These are phyloP conservation scores for Panicum virgatum DNA, from an alignment of 202 grass and related monocot species.

Conservation along the genomic window DNA sequence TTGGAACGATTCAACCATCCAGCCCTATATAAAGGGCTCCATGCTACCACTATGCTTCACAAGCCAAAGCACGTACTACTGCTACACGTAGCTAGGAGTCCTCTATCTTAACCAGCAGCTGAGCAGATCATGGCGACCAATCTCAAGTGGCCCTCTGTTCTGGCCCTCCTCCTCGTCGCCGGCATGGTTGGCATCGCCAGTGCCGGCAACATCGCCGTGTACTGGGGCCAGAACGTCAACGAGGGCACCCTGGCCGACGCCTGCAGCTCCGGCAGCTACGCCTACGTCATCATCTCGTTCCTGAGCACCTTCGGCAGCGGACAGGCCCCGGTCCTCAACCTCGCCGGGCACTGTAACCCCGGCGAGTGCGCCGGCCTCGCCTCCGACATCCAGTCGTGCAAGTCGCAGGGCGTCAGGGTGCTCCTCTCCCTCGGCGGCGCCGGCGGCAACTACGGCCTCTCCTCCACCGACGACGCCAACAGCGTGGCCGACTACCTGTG, in stretches of 20 bases:
- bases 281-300: constrained; percentile 52
- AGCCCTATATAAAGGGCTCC: constrained; percentile 19
- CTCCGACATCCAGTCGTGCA: constrained; percentile 52
- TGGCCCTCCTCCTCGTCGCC: constrained; percentile 42
- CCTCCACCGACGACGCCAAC: constrained; percentile 58
- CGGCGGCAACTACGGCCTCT: constrained; percentile 48
- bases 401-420: constrained; percentile 52
- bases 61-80: not conserved
- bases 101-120: no score
- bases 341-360: constrained; percentile 67
- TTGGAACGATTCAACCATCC: constrained; percentile 29
- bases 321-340: constrained; percentile 59
- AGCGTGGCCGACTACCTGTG: constrained; percentile 68
- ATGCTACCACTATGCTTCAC: not conserved
- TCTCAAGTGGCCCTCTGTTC: constrained; percentile 23
- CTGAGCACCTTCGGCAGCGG: constrained; percentile 70
- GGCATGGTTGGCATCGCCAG: constrained; percentile 31
- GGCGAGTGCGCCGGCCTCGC: constrained; percentile 44
- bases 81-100: no score
- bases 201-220: constrained; percentile 63
- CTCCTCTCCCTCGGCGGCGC: constrained; percentile 72
- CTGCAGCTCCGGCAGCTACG: constrained; percentile 68
- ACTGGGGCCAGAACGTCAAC: constrained; percentile 71
- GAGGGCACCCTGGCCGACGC: constrained; percentile 60
- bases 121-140: constrained; percentile 38